Evolutionary conservation across 805 yeast genomes (phyloP), one percentile per base, ranked within the genome.

Genomic region (Isabelozyma pseudorhagii): DNA sequence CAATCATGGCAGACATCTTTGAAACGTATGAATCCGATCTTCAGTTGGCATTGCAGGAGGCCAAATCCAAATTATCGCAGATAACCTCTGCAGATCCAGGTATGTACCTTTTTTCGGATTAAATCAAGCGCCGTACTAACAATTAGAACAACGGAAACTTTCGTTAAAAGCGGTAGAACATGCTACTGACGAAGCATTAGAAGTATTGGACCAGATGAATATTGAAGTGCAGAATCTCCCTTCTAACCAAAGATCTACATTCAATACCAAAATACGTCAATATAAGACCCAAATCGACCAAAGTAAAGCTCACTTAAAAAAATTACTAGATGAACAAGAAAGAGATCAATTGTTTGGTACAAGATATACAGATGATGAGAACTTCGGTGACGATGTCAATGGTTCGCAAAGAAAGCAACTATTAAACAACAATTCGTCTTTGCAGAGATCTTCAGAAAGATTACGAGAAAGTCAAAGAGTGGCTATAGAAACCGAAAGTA

Each of bases 401-500:
- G 86, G 83, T 56, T 69, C 73, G 18, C 98, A 94, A 68, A 81
- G 98, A 46, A 90, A 87, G 58, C 89, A 86, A 57, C 75, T 94
- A 43, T 74, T 94, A 50, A 78, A 81, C 47, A 89, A 89, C 53
- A 89, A 89, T 60, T 85, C 90, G 2, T 78, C 94, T 3, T 76
- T 94, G 50, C 96, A 89, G 56, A 78, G 94, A 55, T 81, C 96
- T 1, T 80, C 90, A 1, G 93, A 92, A 54, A 79, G 97, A 58
- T 76, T 94, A 44, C 79, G 86, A 51, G 97, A 94, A 44, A 86
- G 94, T 17, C 96, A 93, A 54, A 78, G 97, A 57, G 77, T 91
- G 3, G 99, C 98, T 6, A 74, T 87, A 46, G 99, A 94, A 58
- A 91, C 99, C 0, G 99, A 94, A 68, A 77, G 78, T 31, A 83